These are phyloP conservation scores for Fusarium tricinctum DNA, from an alignment of 2,329 filamentous ascomycete species.

Conservation along the genomic window DNA sequence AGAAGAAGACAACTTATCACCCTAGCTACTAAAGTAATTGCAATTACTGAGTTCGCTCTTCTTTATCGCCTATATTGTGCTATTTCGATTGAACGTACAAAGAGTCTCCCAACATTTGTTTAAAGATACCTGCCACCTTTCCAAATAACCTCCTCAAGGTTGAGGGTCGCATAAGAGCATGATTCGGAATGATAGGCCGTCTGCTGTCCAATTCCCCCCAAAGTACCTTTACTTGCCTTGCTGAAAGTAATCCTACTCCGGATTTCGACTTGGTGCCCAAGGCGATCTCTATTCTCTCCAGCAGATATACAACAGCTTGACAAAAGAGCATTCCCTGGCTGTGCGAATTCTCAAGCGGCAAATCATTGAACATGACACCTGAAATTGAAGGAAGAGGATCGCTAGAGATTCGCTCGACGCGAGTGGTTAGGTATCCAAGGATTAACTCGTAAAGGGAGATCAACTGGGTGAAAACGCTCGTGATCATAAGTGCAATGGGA, in stretches of 20 bases:
- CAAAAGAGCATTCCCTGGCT: neutral
- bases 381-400: neutral
- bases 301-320: fast-evolving
- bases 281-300: fast-evolving
- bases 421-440: neutral
- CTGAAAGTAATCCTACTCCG: neutral
- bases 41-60: too few species aligned
- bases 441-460: neutral
- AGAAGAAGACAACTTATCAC: too few species aligned
- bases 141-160: neutral
- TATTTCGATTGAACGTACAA: too few species aligned
- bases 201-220: neutral
- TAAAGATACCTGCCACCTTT: neutral
- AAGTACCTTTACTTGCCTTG: neutral
- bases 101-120: too few species aligned
- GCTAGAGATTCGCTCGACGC: neutral
- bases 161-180: constrained; percentile 2
- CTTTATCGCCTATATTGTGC: too few species aligned
- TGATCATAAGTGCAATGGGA: neutral
- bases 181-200: neutral
- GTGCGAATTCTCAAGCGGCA: neutral
- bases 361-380: neutral
- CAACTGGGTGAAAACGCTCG: neutral
- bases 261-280: neutral
- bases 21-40: too few species aligned